Evolutionary conservation across 352 stramenopile species (phyloP).

Genomic region (Pythium grandisporangium): DNA sequence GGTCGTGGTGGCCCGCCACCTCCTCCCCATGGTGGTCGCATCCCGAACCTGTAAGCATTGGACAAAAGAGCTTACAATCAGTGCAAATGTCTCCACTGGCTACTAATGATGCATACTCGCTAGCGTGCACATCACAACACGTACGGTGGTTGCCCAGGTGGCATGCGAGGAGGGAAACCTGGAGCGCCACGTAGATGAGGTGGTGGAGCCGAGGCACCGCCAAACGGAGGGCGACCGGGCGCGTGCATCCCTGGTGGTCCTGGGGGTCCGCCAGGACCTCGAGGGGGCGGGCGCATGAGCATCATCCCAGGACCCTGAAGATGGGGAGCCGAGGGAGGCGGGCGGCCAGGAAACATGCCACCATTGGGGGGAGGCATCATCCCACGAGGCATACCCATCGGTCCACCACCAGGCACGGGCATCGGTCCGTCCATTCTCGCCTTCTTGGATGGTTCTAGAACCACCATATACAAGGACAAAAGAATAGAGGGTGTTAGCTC

Average conservation of each 20-base stretch:
- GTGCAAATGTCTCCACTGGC: not conserved
- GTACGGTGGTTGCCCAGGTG: conserved; percentile 12
- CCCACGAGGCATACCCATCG: conserved; percentile 33
- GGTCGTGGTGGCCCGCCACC: not conserved
- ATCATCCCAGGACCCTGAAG: conserved; percentile 37
- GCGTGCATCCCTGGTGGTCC: no score
- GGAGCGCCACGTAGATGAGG: conserved; percentile 9
- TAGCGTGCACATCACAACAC: no score
- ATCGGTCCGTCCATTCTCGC: conserved; percentile 25
- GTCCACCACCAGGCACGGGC: conserved; percentile 1
- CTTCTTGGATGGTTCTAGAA: conserved; percentile 28
- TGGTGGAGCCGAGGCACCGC: conserved; percentile 16
- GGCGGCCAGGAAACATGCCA: conserved; percentile 25
- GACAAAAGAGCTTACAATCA: not conserved
- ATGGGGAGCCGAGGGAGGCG: conserved; percentile 32
- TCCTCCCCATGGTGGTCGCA: conserved; percentile 11
- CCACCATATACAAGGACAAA: not conserved
- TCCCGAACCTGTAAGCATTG: conserved; percentile 14
- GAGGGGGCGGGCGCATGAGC: conserved; percentile 38
- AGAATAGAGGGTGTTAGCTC: no score
- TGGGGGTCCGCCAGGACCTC: no score
- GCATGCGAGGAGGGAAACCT: conserved; percentile 11
- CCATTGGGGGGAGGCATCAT: conserved; percentile 37
- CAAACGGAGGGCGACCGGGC: conserved; percentile 25
- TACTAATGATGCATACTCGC: no score